Conservation (phyloP, 108 stramenopile species). For the Ochromonas danica region DNA sequence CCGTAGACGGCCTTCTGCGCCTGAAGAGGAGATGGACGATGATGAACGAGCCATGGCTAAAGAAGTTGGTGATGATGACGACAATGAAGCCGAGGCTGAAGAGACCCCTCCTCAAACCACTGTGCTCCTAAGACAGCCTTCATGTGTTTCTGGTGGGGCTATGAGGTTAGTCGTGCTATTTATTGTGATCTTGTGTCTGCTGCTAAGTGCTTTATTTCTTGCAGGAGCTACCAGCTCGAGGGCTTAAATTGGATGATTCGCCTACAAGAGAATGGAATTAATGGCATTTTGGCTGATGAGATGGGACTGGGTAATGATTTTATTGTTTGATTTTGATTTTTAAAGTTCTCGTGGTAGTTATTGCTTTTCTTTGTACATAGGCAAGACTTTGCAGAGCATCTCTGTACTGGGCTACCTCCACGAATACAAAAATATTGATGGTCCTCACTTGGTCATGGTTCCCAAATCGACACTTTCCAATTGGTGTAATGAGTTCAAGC, state of each 20-base stretch:
- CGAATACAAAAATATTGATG: constrained; percentile 74
- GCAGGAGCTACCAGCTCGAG: constrained; percentile 52
- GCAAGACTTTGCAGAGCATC: constrained; percentile 90
- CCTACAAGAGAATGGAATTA: constrained; percentile 73
- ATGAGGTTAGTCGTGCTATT: constrained; percentile 35
- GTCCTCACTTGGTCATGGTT: constrained; percentile 92
- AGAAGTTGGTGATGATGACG: constrained; percentile 19
- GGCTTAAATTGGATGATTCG: constrained; percentile 62
- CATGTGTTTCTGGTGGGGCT: constrained; percentile 60
- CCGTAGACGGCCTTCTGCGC: not conserved
- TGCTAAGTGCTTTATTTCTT: not conserved
- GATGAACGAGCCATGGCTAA: constrained; percentile 33
- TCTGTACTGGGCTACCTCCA: constrained; percentile 72
- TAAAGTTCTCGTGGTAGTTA: not conserved
- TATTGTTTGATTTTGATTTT: constrained; percentile 42
- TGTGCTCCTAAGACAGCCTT: not conserved
- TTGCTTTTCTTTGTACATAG: constrained; percentile 45
- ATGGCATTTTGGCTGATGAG: constrained; percentile 73
- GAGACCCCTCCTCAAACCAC: not conserved
- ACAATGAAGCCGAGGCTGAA: constrained; percentile 8
- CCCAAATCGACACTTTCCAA: constrained; percentile 96
- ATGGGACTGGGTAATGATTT: constrained; percentile 59
- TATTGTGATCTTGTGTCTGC: not conserved
- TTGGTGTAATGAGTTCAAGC: constrained; percentile 94
- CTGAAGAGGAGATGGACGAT: constrained; percentile 21